Base-by-base conservation (phyloP, 768 basidiomycete genomes). In the Boletus patriciae region DNA sequence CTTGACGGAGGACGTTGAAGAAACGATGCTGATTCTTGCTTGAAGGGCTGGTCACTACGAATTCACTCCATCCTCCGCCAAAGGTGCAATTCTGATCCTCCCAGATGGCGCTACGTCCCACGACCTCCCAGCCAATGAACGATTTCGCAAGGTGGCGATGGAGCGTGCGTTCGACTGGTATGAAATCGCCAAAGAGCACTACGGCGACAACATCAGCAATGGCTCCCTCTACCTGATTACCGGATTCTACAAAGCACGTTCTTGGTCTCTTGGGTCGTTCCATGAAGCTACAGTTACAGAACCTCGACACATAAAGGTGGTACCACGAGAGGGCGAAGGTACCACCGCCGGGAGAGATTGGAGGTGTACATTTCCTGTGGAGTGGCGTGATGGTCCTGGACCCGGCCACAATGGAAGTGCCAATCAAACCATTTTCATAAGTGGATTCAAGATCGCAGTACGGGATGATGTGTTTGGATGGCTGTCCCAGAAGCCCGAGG, bases 71-170 rank as follows among this genome's bases (percentile, higher is more conserved):
- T 46, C 40, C 2, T 23, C 55, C 15, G 16, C 40, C n/a, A 62
- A 66, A 58, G 71, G 68, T 9, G 68, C 74, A 11, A 55, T 72
- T 12, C 55, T 74, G 0, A 50, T 67, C 6, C 63, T 74, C 46
- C 71, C 73, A 7, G 55, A 67, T 10, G 74, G 70, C 10, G 64
- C 67, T 3, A 46, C 40, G 18, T 55, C 54, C 25, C 53, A 57
- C 25, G 60, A 66, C 19, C 55, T 69, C 21, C 29, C 40, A 15
- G 9, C 15, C 40, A 55, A 46, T 21, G 45, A 25, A 9, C 48
- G 19, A 6, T 64, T 71, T 33, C 46, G n/a, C 3, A n/a, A 50
- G 6, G 3, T 65, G 19, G 67, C 67, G 0, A 45, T 44, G 16
- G 13, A 50, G 10, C 37, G 63, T 43, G 70, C 62, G 1, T 34